Base-by-base conservation (phyloP, 2,329 filamentous ascomycete genomes). In the Graphilbum sp. region DNA sequence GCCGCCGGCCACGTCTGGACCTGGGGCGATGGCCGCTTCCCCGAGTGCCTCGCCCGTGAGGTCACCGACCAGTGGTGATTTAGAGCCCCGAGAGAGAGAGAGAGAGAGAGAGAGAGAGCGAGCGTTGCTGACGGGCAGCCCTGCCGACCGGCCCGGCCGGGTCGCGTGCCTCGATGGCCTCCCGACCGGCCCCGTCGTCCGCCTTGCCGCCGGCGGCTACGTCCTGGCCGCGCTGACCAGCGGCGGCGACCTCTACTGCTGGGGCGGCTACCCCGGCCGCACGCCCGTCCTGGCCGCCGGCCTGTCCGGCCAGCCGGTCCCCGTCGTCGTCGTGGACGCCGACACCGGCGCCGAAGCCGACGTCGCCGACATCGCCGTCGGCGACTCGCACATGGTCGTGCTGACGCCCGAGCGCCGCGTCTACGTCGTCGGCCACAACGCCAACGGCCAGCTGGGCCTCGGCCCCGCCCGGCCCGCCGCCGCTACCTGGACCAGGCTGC, bases 371-470 rank as follows among this genome's bases (percentile, higher is more conserved):
- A 57, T 76, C 30, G 68, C 62, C 1, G 49, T 79, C 6, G 76
- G 76, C 0, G 64, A 68, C 27, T 59, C 61, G 8, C 75, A 80
- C 51, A 60, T 72, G n/a, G 56, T 77, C 9, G 66, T 65, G 6
- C 50, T 79, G 19, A 68, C 64, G 0, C 55, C 57, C 0, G 56
- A 62, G 2, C 62, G 63, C 0, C 55, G 56, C 17, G 51, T 79
- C 0, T 77, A 65, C 45, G 66, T 67, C 4, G 58, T 69, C 32
- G 76, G 76, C 0, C 57, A 61, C 27, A 76, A 77, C 41, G 45
- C 46, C 2, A 71, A 70, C 46, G 72, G 74, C 0, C 75, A 80
- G 49, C 60, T 79, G 13, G 75, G 74, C 1, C 41, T 70, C 19
- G 49, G 49, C 6, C 34, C 42, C 27, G n/a, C 49, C 18, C 16